Conservation (phyloP, 805 yeast genomes). For the Jamesozyma gamospora region DNA sequence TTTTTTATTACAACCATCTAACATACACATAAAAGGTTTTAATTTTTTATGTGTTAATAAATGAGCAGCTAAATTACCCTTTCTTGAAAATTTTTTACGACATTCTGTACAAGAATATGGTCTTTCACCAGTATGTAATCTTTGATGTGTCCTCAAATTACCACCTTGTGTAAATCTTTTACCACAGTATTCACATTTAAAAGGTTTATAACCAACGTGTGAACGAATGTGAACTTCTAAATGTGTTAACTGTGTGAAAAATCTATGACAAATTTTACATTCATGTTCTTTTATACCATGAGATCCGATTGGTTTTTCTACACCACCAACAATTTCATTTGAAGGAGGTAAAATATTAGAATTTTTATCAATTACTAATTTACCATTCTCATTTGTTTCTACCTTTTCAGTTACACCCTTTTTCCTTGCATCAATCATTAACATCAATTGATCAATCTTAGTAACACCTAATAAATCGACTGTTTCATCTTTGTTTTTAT, state of each 20-base stretch:
- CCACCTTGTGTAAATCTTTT: constrained; percentile 87
- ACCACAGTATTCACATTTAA: constrained; percentile 66
- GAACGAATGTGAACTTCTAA: constrained; percentile 81
- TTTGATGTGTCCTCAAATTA: constrained; percentile 70
- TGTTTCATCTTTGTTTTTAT: constrained; percentile 29
- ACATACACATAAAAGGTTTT: constrained; percentile 68
- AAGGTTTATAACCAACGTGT: constrained; percentile 82
- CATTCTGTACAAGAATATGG: constrained; percentile 78
- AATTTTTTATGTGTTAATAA: constrained; percentile 66
- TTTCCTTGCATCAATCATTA: constrained; percentile 80
- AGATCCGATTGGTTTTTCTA: constrained; percentile 47
- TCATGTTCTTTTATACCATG: constrained; percentile 44
- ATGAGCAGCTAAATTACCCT: constrained; percentile 89
- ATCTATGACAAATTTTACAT: constrained; percentile 68
- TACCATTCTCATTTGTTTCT: constrained; percentile 59
- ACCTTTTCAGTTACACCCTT: constrained; percentile 59
- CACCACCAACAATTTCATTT: constrained; percentile 67
- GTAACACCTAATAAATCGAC: constrained; percentile 76
- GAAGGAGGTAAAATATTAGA: constrained; percentile 47
- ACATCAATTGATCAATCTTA: constrained; percentile 83
- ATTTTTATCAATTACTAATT: constrained; percentile 43
- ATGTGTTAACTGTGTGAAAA: constrained; percentile 81
- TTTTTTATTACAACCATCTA: constrained; percentile 72
- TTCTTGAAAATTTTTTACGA: constrained; percentile 69
- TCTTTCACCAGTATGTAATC: constrained; percentile 86